These are phyloP conservation scores for Arthrinium phaeospermum DNA, from an alignment of 2,329 filamentous ascomycete genomes.

Conservation along the genomic window DNA sequence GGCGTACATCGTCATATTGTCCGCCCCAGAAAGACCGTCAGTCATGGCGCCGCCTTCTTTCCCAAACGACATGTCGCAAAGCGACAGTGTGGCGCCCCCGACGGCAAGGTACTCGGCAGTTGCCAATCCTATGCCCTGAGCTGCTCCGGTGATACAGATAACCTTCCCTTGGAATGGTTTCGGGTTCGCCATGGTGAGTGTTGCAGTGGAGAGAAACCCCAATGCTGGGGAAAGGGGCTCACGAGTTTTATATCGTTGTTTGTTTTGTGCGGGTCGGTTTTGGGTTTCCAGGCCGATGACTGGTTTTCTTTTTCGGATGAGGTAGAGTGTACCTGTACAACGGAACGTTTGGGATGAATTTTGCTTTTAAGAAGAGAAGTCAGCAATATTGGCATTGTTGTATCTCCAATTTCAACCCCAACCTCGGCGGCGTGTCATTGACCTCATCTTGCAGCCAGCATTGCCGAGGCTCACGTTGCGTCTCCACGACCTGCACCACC, in stretches of 20 bases:
- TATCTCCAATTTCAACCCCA: not conserved
- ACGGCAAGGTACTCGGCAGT: not conserved
- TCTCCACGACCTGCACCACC: not conserved
- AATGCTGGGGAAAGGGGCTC: not conserved
- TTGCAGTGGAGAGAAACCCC: not conserved
- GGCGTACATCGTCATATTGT: slow-evolving; percentile 24
- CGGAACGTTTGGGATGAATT: not conserved
- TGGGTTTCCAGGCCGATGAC: not conserved
- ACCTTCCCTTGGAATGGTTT: slow-evolving; percentile 6
- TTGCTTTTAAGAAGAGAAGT: not conserved
- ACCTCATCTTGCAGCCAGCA: not conserved
- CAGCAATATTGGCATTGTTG: too few relatives aligned
- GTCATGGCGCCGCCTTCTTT: not conserved
- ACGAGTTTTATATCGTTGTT: not conserved
- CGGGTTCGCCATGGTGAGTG: not conserved
- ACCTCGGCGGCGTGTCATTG: not conserved
- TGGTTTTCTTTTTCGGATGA: not conserved
- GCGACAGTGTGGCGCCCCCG: not conserved
- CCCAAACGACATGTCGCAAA: not conserved
- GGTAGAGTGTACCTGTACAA: not conserved
- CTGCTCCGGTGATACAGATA: slow-evolving; percentile 2
- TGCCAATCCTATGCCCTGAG: not conserved
- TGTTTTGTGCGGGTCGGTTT: not conserved
- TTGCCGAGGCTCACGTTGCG: not conserved
- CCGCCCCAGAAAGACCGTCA: not conserved